Base-by-base conservation (phyloP, 116 monocot genomes). In the Iris pallida region DNA sequence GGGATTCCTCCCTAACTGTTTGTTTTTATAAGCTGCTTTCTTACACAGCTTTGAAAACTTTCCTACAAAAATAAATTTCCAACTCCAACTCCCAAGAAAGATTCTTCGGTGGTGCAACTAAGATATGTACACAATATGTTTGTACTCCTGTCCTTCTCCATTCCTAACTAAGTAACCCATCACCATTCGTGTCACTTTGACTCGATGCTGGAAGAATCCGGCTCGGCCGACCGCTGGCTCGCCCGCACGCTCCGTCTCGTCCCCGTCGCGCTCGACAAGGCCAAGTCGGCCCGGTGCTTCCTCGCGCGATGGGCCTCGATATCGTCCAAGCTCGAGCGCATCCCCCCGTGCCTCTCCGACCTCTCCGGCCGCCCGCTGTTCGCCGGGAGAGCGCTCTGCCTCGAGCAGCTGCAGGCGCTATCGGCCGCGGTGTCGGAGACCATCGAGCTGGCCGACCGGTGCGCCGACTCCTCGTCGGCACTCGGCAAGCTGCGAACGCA, bases 401-500 rank as follows among this genome's bases (percentile, higher is more conserved):
- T 42, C 14, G 84, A 84, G 67, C 72, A 76, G 43, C 76, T 84
- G 4, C 80, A 73, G 66, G 73, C 80, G 5, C 44, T 80, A 4
- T 52, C 76, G 0, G 47, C 41, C 30, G 59, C 73, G 16, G 73
- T 84, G 7, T 20, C 73, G 5, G 80, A 84, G 47, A 41, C 59
- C 45, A 42, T 77, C 59, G 66, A 64, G 8, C 70, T 84, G 42
- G 84, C 78, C 15, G 63, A 45, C 10, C 40, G 51, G 3, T 11
- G 5, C 53, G 47, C 18, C 15, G 47, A 8, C 9, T 47, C 58
- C 13, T n/a, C 69, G 1, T 42, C 20, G 17, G 12, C 41, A 3
- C 9, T 62, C 19, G 90, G 90, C 16, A 90, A 90, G 78, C 83
- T 90, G n/a, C 86, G 80, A 71, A 81, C 78, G 86, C 90, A 90